phyloP scores from a whole-genome alignment of 73 alveolate species.

The Paramecium biaurelia region DNA sequence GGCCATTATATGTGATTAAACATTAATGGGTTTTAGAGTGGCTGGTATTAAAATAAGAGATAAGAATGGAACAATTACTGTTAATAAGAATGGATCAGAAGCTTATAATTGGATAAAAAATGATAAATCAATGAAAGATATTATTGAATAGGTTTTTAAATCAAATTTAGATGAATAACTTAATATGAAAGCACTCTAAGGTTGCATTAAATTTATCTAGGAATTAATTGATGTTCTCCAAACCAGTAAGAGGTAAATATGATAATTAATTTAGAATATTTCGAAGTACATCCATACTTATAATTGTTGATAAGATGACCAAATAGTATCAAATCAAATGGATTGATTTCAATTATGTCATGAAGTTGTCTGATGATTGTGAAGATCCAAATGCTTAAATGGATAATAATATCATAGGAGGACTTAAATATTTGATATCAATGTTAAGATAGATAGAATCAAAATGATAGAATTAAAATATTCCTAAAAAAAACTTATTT shows the following conservation, averaged over 20 bases:
- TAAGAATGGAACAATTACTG: background rate
- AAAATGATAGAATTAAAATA: background rate
- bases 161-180: background rate
- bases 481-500: too few species aligned
- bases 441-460: background rate
- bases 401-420: background rate
- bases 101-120: background rate
- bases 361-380: background rate
- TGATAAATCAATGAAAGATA: background rate
- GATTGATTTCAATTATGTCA: constrained; percentile 23
- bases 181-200: background rate
- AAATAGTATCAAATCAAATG: background rate
- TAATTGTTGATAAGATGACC: background rate
- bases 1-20: background rate
- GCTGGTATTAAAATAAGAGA: constrained; percentile 34
- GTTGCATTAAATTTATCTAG: background rate
- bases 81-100: background rate
- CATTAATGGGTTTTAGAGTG: background rate
- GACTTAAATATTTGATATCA: background rate
- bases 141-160: background rate
- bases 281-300: background rate
- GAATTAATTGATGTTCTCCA: background rate
- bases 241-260: background rate
- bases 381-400: background rate
- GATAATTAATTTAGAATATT: background rate